These are phyloP conservation scores for Cladosporium sp. DNA, from an alignment of 2,329 filamentous ascomycete species.

Conservation along the genomic window DNA sequence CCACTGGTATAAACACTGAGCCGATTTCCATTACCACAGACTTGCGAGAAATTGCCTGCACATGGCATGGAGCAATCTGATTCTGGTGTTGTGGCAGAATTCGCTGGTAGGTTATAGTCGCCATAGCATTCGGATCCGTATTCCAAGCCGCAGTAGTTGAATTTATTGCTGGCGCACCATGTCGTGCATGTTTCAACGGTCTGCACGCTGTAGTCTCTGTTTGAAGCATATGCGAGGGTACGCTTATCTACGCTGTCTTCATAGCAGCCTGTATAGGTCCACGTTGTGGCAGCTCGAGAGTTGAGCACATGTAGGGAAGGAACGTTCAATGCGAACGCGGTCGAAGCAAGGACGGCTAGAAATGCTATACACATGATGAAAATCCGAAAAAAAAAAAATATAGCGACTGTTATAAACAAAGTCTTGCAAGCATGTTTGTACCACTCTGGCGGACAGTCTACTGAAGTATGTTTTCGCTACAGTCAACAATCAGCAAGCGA, in stretches of 20 bases:
- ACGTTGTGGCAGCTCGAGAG: neutral
- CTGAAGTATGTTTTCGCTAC: neutral
- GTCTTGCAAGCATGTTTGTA: no score
- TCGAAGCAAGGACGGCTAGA: neutral
- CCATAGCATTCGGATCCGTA: slow-evolving; percentile 32
- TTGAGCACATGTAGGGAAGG: neutral
- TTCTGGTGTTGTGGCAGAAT: slow-evolving; percentile 17
- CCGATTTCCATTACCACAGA: slow-evolving; percentile 15
- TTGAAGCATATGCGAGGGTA: slow-evolving; percentile 19
- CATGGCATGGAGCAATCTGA: slow-evolving; percentile 17
- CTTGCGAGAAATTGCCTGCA: slow-evolving; percentile 14
- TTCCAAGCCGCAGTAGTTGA: slow-evolving; percentile 30
- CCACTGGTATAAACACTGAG: slow-evolving; percentile 16
- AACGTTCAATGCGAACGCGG: neutral
- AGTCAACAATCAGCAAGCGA: neutral
- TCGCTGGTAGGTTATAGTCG: slow-evolving; percentile 14
- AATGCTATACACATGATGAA: neutral
- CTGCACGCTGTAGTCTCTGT: slow-evolving; percentile 20
- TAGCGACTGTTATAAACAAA: no score
- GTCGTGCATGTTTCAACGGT: slow-evolving; percentile 26
- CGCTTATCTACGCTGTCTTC: slow-evolving; percentile 21
- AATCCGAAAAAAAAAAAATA: neutral
- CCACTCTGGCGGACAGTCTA: no score
- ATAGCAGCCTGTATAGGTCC: slow-evolving; percentile 28
- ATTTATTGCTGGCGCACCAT: slow-evolving; percentile 26